Evolutionary conservation across 192 early-diverging fungal species (phyloP).

Genomic region (Umbelopsis sp.): DNA sequence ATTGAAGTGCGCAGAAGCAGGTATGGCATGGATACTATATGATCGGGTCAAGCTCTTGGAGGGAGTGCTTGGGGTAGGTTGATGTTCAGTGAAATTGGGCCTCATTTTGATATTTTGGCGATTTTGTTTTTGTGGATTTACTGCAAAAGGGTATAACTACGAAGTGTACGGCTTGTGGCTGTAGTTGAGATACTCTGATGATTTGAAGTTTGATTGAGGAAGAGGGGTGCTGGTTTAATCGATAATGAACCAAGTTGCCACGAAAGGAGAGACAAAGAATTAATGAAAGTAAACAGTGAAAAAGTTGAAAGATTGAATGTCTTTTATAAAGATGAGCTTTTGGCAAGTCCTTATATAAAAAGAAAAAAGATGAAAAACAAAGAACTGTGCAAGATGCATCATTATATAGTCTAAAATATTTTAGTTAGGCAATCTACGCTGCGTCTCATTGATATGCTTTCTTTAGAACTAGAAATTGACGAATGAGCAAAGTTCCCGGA

Average conservation of each 20-base stretch:
- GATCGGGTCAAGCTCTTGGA: background rate
- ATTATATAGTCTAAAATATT: slow-evolving; percentile 7
- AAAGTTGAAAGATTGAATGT: background rate
- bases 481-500: slow-evolving; percentile 18
- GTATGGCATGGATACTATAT: background rate
- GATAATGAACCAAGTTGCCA: background rate
- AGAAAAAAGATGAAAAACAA: background rate
- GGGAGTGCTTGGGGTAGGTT: background rate
- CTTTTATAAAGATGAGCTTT: background rate
- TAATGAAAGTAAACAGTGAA: background rate
- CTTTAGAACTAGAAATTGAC: slow-evolving; percentile 12
- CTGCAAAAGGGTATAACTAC: too few species aligned
- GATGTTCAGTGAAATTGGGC: background rate
- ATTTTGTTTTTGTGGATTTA: too few species aligned
- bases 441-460: slow-evolving; percentile 8
- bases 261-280: background rate
- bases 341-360: background rate
- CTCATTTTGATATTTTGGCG: too few species aligned
- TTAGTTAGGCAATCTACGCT: background rate
- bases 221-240: background rate
- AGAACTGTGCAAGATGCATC: background rate
- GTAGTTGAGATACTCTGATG: too few species aligned
- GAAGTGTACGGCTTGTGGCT: too few species aligned
- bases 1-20: background rate
- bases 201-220: background rate